A percentile compares a stretch with the other conserved stretches of the same genome.
These are phyloP conservation scores for Eutypella sp. DNA, from an alignment of 2,329 filamentous ascomycete genomes.

Conservation along the genomic window DNA sequence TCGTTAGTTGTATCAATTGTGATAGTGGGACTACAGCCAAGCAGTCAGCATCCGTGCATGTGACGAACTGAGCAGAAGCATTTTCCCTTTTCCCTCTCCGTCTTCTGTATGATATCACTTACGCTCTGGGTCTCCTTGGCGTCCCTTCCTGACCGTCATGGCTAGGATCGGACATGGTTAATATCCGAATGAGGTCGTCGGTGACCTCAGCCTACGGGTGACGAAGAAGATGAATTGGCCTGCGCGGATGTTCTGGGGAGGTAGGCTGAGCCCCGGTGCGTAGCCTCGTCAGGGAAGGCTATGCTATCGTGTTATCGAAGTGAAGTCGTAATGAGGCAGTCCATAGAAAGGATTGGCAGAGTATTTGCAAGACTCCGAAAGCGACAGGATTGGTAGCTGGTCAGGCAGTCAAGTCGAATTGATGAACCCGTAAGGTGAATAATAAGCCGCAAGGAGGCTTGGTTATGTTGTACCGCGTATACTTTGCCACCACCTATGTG, in stretches of 20 bases:
- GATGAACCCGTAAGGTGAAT: neutral
- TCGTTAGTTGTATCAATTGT: conserved; percentile 32
- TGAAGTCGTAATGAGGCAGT: neutral
- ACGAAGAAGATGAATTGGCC: neutral
- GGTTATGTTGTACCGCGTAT: too few species aligned
- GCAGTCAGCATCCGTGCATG: conserved; percentile 7
- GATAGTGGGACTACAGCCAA: conserved; percentile 27
- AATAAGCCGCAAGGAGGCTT: neutral
- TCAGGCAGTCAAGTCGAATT: too few species aligned
- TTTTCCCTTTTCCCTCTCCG: neutral
- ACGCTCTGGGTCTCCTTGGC: conserved; percentile 7
- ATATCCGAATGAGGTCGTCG: neutral
- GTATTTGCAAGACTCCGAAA: too few species aligned
- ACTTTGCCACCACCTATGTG: too few species aligned
- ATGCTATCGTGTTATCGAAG: neutral
- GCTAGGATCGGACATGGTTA: conserved; percentile 2
- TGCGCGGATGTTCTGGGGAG: neutral
- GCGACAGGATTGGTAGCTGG: too few species aligned
- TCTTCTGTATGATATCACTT: neutral
- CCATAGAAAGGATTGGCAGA: neutral
- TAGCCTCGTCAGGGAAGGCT: neutral
- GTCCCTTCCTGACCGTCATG: neutral
- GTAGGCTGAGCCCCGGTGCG: neutral
- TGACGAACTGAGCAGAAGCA: neutral
- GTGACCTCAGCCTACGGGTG: neutral